phyloP scores from a whole-genome alignment of 345 rosid species.

The Moricandia moricandioides region DNA sequence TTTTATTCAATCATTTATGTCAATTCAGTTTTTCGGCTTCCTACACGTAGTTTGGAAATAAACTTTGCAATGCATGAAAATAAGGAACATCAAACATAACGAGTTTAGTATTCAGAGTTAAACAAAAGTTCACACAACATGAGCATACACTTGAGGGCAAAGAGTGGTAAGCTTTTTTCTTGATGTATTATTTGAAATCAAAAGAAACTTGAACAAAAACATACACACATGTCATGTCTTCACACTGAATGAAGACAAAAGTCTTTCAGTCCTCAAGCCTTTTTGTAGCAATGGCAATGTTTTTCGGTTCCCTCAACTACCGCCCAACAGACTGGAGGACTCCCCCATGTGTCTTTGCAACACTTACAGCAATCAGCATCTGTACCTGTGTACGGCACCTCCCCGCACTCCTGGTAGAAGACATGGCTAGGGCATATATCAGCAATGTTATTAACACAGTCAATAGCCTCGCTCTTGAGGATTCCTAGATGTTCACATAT shows the following conservation, averaged over 20 bases:
- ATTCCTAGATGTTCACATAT: too few species aligned
- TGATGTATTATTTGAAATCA: conserved; percentile 6
- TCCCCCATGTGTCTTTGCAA: neutral
- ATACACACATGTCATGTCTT: neutral
- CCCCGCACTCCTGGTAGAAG: too few species aligned
- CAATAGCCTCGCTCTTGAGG: too few species aligned
- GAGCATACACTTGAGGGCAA: neutral
- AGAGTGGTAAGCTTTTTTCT: neutral
- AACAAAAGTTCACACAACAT: neutral
- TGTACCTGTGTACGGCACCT: too few species aligned
- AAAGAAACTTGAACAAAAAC: neutral
- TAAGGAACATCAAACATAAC: too few species aligned
- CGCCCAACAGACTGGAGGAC: neutral
- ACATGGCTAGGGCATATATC: too few species aligned
- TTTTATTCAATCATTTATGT: too few species aligned
- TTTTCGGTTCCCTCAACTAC: neutral
- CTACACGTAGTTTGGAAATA: too few species aligned
- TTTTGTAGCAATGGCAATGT: neutral
- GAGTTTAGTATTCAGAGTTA: too few species aligned
- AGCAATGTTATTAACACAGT: too few species aligned
- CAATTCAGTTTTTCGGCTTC: too few species aligned
- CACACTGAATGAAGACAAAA: neutral
- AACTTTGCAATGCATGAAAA: too few species aligned
- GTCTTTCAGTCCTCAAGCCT: neutral
- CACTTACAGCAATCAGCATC: neutral